Percentiles rank a stretch among this genome's conserved stretches.
Evolutionary conservation across 345 rosid genomes (phyloP).

Genomic region (Moringa oleifera): DNA sequence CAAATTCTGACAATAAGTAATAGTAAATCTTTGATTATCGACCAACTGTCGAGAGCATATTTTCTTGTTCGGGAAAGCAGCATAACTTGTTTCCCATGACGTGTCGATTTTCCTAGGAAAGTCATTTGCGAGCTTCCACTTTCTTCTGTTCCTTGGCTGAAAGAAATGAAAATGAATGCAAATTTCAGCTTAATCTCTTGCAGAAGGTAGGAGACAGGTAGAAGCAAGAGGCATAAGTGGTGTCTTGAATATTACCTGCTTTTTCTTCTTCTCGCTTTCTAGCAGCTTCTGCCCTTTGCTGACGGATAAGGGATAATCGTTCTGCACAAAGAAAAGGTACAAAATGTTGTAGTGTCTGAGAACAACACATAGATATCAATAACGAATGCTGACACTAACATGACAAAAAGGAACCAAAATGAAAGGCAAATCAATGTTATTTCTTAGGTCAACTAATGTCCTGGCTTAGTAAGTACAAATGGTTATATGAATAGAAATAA

Average conservation of each 20-base stretch:
- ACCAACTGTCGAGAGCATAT: too few relatives aligned
- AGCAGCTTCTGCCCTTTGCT: conserved; percentile 69
- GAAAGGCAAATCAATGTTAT: too few relatives aligned
- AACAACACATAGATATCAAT: background rate
- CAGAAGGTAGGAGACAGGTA: background rate
- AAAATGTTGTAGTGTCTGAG: background rate
- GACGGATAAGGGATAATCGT: conserved; percentile 54
- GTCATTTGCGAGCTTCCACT: conserved; percentile 48
- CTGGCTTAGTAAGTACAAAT: too few relatives aligned
- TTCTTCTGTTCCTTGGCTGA: conserved; percentile 67
- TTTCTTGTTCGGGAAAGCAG: too few relatives aligned
- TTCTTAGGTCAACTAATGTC: too few relatives aligned
- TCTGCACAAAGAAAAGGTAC: conserved; percentile 24
- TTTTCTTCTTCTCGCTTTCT: conserved; percentile 64
- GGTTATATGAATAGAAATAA: too few relatives aligned
- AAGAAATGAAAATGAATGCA: background rate
- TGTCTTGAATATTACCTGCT: conserved; percentile 35
- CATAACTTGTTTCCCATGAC: too few relatives aligned
- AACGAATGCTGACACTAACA: background rate
- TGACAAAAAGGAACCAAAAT: too few relatives aligned
- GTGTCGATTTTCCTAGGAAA: too few relatives aligned
- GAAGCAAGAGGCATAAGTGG: background rate
- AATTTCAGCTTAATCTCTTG: too few relatives aligned
- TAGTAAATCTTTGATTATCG: too few relatives aligned
- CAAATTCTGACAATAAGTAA: too few relatives aligned